Evolutionary conservation across 768 basidiomycete genomes (phyloP), one percentile per base, ranked within the genome.

Genomic region (Coprinellus aureogranulatus): DNA sequence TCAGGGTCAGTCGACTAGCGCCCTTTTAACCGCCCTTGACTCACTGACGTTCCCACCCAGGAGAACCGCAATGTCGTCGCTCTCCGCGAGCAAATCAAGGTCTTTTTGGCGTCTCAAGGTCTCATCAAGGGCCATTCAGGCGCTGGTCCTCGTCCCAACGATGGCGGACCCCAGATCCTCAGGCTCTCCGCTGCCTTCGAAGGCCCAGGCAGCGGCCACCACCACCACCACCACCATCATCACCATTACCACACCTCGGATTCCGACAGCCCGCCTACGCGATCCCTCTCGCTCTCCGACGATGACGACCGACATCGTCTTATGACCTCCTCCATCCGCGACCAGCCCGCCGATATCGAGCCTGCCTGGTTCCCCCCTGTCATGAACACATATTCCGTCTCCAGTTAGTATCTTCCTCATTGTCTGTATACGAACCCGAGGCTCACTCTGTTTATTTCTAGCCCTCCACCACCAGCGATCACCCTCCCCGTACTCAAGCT

Each of bases 51-150:
- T 34, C 34, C 34, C 46, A 26, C 64, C 57, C 62, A 92, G 90
- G 88, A 90, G 69, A 84, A 75, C 64, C 80, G 82, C 60, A 87
- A 84, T 59, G 89, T 91, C 3, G 67, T 80, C 34, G 81, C 83
- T 59, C 74, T 90, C 40, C 81, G 90, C 54, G 88, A 90, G 63
- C 88, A 85, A 73, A 92, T 91, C 67, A 92, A 92, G 74, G 72
- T 74, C 1, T 89, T 90, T 65, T 79, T 92, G 23, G 88, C 88
- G 0, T 82, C 88, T 0, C 89, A 92, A 69, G 90, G 90, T 48
- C 90, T 92, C 89, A 92, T 93, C 72, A 92, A 92, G 72, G 91
- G 91, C 27, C 90, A 92, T 65, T 88, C 90, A 20, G 87, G 87
- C 55, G 75, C 86, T 26, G 86, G 83, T 1, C 78, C 87, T 20